A percentile compares a stretch with the other conserved stretches of the same genome.
These are phyloP conservation scores for Chalara sp. DNA, from an alignment of 2,329 filamentous ascomycete genomes.

Conservation along the genomic window DNA sequence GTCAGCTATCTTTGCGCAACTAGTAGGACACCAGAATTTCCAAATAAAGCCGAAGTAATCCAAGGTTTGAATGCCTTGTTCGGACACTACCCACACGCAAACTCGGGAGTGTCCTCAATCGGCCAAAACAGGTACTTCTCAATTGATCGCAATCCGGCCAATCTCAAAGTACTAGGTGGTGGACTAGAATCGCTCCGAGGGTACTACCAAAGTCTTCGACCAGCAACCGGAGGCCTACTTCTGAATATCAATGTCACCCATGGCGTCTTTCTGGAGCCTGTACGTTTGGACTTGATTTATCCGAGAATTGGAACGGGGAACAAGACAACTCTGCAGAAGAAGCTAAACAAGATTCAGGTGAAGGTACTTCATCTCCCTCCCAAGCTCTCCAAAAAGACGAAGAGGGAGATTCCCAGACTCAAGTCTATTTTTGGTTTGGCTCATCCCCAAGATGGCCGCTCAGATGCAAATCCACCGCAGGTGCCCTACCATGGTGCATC, in stretches of 20 bases:
- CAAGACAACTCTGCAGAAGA: constrained; percentile 12
- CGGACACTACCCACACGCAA: constrained; percentile 36
- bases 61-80: constrained; percentile 54
- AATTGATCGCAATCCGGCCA: constrained; percentile 23
- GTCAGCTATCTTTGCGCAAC: constrained; percentile 14
- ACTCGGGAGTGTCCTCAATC: constrained; percentile 34
- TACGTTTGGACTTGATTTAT: constrained; percentile 33
- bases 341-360: constrained; percentile 34
- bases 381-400: constrained; percentile 27
- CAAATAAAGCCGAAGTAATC: constrained; percentile 41
- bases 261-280: constrained; percentile 48
- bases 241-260: constrained; percentile 58
- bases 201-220: constrained; percentile 55
- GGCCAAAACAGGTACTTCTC: constrained; percentile 48
- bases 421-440: constrained; percentile 43
- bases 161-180: constrained; percentile 33
- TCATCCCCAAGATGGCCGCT: constrained; percentile 29
- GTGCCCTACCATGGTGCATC: constrained; percentile 34
- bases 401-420: constrained; percentile 27
- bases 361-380: constrained; percentile 30
- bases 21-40: constrained; percentile 7
- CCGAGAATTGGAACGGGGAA: constrained; percentile 22
- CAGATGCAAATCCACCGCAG: constrained; percentile 29
- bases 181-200: constrained; percentile 53
- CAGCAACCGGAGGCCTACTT: constrained; percentile 48